Conservation (phyloP, 2,329 filamentous ascomycete genomes). For the Tolypocladium paradoxum region DNA sequence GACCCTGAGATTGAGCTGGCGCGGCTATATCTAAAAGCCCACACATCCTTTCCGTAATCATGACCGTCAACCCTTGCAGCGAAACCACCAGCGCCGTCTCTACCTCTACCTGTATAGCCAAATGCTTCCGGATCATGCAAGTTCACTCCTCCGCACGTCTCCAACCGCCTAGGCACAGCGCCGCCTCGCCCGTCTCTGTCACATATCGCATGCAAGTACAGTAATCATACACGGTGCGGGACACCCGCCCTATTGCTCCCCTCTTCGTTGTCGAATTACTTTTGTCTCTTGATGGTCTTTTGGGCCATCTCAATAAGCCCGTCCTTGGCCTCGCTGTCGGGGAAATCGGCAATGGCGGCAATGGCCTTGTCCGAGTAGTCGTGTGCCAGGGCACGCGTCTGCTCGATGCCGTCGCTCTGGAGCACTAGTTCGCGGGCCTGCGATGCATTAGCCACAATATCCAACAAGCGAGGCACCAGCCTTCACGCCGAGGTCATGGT, state of each 20-base stretch:
- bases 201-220: neutral
- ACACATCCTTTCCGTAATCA: neutral
- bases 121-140: neutral
- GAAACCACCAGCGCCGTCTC: neutral
- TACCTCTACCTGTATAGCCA: neutral
- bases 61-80: neutral
- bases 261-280: conserved; percentile 38
- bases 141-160: neutral
- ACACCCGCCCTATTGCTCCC: neutral
- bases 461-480: no score
- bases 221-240: conserved; percentile 12
- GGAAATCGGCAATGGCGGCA: conserved; percentile 71
- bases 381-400: conserved; percentile 81
- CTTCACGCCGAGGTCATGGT: neutral
- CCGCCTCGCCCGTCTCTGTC: neutral
- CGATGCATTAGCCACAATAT: neutral
- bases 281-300: conserved; percentile 81
- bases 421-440: conserved; percentile 82
- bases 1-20: neutral
- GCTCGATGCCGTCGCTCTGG: conserved; percentile 76
- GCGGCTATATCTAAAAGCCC: neutral
- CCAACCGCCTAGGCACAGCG: neutral
- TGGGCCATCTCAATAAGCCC: conserved; percentile 88
- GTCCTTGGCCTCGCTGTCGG: conserved; percentile 87
- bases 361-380: conserved; percentile 86